Evolutionary conservation across 345 rosid genomes (phyloP), one percentile per base, ranked within the genome.

Genomic region (Eucalyptus paniculata): DNA sequence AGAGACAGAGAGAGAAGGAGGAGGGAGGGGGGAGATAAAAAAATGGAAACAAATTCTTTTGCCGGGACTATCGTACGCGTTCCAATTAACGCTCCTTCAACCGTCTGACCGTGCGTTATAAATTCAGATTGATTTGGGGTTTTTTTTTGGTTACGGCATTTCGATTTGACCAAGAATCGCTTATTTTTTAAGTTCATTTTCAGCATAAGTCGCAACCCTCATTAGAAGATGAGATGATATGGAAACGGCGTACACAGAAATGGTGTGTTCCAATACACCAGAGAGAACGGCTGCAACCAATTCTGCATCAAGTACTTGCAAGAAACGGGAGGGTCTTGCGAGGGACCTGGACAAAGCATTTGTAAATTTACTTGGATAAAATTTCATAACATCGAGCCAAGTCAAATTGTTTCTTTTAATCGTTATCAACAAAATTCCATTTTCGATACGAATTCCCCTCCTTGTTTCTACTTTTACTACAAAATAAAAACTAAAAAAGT

Each of bases 181-280:
- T 32, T 67, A 15, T 18, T 19, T 19, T 32, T 67, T 67, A 32
- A 67, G 37, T 67, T 67, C 40, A 15, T 53, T n/a, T 67, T n/a
- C 10, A 32, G 21, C 19, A 16, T n/a, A 15, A 65, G 9, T 65
- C 40, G 21, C 17, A 17, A n/a, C 40, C 34, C 21, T 65, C 21
- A 0, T 15, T 4, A 34, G 23, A 67, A 67, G 2, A 67, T 9
- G 34, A 65, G 4, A 65, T 34, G 18, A 67, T 67, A 8, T 7
- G 40, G 19, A 1, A n/a, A 65, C 6, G 77, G 5, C 5, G 5
- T n/a, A 7, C 12, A n/a, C 0, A 0, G 18, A 34, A 15, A n/a
- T 53, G 56, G 24, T 53, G 24, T 0, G 23, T 7, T 1, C 2
- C 56, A 56, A 24, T 1, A 10, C 1, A 0, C 1, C 56, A 19